Evolutionary conservation across 2,329 filamentous ascomycete species (phyloP).

Genomic region (Tetracladium maxilliforme): DNA sequence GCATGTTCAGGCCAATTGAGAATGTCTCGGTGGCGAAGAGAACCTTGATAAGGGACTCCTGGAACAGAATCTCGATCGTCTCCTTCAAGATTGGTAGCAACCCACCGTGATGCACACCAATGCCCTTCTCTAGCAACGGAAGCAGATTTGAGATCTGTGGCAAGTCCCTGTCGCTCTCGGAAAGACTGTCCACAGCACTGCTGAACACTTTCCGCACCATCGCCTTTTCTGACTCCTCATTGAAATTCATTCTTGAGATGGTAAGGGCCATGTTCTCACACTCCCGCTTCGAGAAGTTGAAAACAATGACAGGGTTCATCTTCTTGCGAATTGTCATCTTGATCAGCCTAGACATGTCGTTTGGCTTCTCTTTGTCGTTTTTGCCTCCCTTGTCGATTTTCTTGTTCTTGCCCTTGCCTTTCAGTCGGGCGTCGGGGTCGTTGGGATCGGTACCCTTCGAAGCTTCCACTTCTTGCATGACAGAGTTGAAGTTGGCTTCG

Average conservation of each 20-base stretch:
- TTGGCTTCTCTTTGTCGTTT: slow-evolving; percentile 46
- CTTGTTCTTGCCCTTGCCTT: slow-evolving; percentile 84
- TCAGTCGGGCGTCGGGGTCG: slow-evolving; percentile 65
- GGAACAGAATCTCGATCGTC: slow-evolving; percentile 97
- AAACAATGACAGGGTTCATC: slow-evolving; percentile 96
- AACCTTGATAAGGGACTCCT: slow-evolving; percentile 95
- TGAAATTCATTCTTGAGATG: slow-evolving; percentile 81
- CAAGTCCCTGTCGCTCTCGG: slow-evolving; percentile 76
- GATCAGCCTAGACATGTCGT: slow-evolving; percentile 94
- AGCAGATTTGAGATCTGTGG: slow-evolving; percentile 86
- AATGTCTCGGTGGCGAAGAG: slow-evolving; percentile 97
- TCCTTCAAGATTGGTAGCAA: slow-evolving; percentile 93
- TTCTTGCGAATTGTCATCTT: slow-evolving; percentile 98
- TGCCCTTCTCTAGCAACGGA: slow-evolving; percentile 76
- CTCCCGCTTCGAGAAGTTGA: slow-evolving; percentile 97
- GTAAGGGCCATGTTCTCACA: slow-evolving; percentile 83
- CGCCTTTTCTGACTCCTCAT: slow-evolving; percentile 86
- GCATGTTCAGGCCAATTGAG: slow-evolving; percentile 98
- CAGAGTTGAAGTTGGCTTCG: slow-evolving; percentile 94
- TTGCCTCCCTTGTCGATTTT: slow-evolving; percentile 82
- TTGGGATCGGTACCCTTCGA: slow-evolving; percentile 75
- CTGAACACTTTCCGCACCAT: slow-evolving; percentile 92
- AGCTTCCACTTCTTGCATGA: slow-evolving; percentile 80
- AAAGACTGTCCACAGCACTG: slow-evolving; percentile 83
- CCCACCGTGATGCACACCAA: slow-evolving; percentile 94